phyloP scores from a whole-genome alignment of 345 rosid genomes.

The Syzygium grande region DNA sequence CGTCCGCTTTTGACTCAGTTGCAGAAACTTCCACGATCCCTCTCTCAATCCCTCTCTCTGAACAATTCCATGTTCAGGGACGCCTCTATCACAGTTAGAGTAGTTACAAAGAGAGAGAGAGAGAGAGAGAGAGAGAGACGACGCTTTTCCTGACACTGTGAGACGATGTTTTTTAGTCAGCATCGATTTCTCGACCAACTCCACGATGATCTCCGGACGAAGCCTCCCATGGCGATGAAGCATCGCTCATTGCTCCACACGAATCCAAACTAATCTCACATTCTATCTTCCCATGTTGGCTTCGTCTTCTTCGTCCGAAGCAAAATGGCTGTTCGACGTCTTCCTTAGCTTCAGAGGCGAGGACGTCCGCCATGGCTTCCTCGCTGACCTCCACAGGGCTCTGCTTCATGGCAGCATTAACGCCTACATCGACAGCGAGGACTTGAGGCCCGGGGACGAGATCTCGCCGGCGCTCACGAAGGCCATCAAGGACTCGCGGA shows the following conservation, averaged over 20 bases:
- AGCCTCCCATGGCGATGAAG: too few relatives aligned
- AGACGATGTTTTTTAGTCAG: too few relatives aligned
- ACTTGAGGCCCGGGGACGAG: neutral
- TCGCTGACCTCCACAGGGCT: neutral
- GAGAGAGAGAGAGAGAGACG: too few relatives aligned
- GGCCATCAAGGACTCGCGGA: neutral
- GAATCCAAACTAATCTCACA: too few relatives aligned
- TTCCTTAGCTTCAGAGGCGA: neutral
- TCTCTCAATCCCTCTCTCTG: too few relatives aligned
- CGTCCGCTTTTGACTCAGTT: neutral
- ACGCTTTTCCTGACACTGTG: too few relatives aligned
- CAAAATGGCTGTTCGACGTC: accelerated
- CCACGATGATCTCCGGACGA: neutral
- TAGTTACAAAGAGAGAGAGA: too few relatives aligned
- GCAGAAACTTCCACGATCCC: neutral
- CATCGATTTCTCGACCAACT: too few relatives aligned
- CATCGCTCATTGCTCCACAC: too few relatives aligned
- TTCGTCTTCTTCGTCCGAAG: neutral
- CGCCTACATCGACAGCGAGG: neutral
- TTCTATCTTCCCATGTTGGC: too few relatives aligned
- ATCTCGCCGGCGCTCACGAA: neutral
- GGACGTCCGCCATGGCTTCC: neutral
- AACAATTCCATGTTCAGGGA: too few relatives aligned
- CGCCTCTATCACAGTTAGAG: too few relatives aligned
- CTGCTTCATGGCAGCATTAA: neutral